A percentile compares a stretch with the other conserved stretches of the same genome.
Conservation (phyloP, 75 land plant species). For the Azolla pinnata region DNA sequence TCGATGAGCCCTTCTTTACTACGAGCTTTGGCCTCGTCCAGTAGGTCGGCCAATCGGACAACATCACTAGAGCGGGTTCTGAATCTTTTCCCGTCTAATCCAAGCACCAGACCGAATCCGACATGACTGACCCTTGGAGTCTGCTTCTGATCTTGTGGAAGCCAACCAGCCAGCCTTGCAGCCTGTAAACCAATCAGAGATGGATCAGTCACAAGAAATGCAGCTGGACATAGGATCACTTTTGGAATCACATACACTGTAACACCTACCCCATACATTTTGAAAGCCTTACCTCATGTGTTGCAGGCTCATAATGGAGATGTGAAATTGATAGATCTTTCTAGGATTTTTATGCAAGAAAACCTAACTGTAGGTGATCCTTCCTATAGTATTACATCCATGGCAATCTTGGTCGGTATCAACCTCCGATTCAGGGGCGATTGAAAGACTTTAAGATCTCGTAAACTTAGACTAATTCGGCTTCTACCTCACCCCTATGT, state of each 20-base stretch:
- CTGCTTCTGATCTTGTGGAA: constrained; percentile 28
- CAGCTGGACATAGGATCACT: not conserved
- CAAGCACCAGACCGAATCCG: constrained; percentile 95
- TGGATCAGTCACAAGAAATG: not conserved
- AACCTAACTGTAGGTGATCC: too few relatives aligned
- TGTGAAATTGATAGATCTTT: too few relatives aligned
- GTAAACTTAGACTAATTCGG: too few relatives aligned
- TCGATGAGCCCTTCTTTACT: constrained; percentile 59
- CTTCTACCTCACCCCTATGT: too few relatives aligned
- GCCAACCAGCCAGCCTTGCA: constrained; percentile 84
- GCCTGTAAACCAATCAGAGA: constrained; percentile 42
- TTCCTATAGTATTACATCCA: too few relatives aligned
- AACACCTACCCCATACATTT: too few relatives aligned
- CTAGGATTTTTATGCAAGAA: too few relatives aligned
- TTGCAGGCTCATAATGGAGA: too few relatives aligned
- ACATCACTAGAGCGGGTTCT: constrained; percentile 73
- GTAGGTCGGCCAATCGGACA: constrained; percentile 74
- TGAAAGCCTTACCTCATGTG: too few relatives aligned
- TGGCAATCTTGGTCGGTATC: too few relatives aligned
- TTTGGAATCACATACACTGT: not conserved
- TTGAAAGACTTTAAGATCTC: too few relatives aligned
- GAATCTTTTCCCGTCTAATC: constrained; percentile 84
- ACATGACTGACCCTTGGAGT: constrained; percentile 74
- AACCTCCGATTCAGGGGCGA: too few relatives aligned
- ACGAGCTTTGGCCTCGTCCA: constrained; percentile 87